Percentiles rank a stretch among this genome's conserved stretches.
phyloP scores from a whole-genome alignment of 352 stramenopile genomes.

The Phytophthora vignae region DNA sequence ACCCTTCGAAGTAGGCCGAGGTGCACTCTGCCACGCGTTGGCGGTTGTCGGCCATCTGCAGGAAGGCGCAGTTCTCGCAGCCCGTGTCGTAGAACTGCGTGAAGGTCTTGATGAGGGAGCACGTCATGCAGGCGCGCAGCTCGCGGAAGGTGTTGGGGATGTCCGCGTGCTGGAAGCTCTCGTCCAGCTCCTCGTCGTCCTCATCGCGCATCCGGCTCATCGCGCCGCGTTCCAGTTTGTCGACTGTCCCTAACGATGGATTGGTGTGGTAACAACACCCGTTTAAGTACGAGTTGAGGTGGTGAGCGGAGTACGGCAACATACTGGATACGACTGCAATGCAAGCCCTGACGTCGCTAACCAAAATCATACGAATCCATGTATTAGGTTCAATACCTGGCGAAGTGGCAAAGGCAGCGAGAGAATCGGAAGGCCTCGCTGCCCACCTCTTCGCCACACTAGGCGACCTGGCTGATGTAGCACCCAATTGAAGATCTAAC shows the following conservation, averaged over 20 bases:
- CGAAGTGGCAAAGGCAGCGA: conserved; percentile 21
- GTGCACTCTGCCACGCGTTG: conserved; percentile 90
- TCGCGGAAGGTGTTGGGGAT: conserved; percentile 91
- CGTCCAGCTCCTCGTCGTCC: conserved; percentile 86
- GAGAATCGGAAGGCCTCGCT: conserved; percentile 14
- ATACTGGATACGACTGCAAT: neutral
- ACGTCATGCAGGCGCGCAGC: conserved; percentile 89
- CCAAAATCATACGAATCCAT: conserved; percentile 34
- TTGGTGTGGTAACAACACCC: neutral
- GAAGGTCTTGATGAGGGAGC: conserved; percentile 91
- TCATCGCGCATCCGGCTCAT: conserved; percentile 76
- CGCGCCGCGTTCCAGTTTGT: neutral
- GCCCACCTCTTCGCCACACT: conserved; percentile 16
- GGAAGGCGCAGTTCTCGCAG: conserved; percentile 90
- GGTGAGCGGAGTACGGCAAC: neutral
- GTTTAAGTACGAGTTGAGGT: neutral
- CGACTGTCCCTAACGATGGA: neutral
- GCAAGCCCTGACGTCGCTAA: neutral
- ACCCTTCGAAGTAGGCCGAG: conserved; percentile 91
- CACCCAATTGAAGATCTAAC: conserved; percentile 36
- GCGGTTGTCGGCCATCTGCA: conserved; percentile 92
- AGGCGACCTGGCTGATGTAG: conserved; percentile 22
- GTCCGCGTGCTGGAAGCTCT: conserved; percentile 82
- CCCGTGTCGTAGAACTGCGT: conserved; percentile 92
- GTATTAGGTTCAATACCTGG: conserved; percentile 38